Evolutionary conservation across 345 rosid genomes (phyloP).

Genomic region (Eucalyptus tenuipes): DNA sequence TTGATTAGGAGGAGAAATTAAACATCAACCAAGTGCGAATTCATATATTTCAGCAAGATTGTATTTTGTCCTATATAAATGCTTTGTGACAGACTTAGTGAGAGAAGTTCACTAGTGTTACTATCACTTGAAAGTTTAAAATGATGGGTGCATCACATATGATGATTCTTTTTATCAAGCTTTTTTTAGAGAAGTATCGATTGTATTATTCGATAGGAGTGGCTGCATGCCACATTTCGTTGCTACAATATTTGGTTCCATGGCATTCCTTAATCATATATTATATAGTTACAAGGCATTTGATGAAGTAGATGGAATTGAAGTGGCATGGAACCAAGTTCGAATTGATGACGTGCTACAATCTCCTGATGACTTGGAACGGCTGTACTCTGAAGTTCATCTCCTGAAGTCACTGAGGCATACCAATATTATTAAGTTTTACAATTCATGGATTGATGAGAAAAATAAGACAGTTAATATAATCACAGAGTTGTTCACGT

Average conservation of each 20-base stretch:
- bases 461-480: slow-evolving; percentile 84
- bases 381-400: slow-evolving; percentile 89
- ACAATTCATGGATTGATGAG: slow-evolving; percentile 91
- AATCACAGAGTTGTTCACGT: slow-evolving; percentile 86
- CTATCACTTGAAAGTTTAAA: background rate
- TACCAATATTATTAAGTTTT: slow-evolving; percentile 63
- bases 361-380: slow-evolving; percentile 75
- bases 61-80: background rate
- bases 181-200: background rate
- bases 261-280: slow-evolving; percentile 4
- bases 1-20: background rate
- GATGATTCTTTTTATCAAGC: background rate
- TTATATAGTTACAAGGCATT: slow-evolving; percentile 71
- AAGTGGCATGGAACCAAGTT: slow-evolving; percentile 98
- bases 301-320: slow-evolving; percentile 89
- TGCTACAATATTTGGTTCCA: slow-evolving; percentile 1
- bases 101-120: background rate
- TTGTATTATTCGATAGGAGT: background rate
- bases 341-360: slow-evolving; percentile 83
- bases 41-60: background rate
- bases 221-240: background rate
- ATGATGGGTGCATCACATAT: background rate
- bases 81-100: background rate
- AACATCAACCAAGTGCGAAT: background rate
- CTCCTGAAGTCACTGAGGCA: slow-evolving; percentile 81